These are phyloP conservation scores for Bidens hawaiensis DNA, from an alignment of 140 eudicot genomes.

Conservation along the genomic window DNA sequence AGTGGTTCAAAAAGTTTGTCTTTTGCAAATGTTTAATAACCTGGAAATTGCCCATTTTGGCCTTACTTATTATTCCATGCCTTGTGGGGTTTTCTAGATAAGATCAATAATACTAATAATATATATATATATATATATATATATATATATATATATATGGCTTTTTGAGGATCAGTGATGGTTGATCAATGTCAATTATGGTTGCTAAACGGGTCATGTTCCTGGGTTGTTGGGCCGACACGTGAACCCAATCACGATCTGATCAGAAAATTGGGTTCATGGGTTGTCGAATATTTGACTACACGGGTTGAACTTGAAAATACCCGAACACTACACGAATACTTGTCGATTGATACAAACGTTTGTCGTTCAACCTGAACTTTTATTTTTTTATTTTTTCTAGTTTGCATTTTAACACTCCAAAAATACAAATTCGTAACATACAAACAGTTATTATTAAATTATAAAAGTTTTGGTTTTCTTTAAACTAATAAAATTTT, in stretches of 20 bases:
- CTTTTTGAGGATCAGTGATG: conserved; percentile 12
- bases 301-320: too few relatives aligned
- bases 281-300: too few relatives aligned
- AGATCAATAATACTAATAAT: conserved; percentile 24
- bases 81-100: conserved; percentile 30
- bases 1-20: conserved; percentile 36
- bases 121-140: too few relatives aligned
- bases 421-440: neutral
- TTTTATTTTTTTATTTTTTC: too few relatives aligned
- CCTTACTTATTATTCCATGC: conserved; percentile 16
- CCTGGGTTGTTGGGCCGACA: neutral
- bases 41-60: conserved; percentile 11
- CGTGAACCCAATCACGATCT: neutral
- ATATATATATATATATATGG: conserved; percentile 12
- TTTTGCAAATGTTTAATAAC: conserved; percentile 24
- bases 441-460: too few relatives aligned
- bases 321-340: too few relatives aligned
- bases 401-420: too few relatives aligned
- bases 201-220: neutral
- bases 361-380: neutral
- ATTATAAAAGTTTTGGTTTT: too few relatives aligned
- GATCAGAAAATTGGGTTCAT: too few relatives aligned
- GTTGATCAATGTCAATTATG: neutral
- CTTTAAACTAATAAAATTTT: too few relatives aligned
- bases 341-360: neutral